phyloP scores from a whole-genome alignment of 169 alveolate species.

The Plasmodium falciparum region DNA sequence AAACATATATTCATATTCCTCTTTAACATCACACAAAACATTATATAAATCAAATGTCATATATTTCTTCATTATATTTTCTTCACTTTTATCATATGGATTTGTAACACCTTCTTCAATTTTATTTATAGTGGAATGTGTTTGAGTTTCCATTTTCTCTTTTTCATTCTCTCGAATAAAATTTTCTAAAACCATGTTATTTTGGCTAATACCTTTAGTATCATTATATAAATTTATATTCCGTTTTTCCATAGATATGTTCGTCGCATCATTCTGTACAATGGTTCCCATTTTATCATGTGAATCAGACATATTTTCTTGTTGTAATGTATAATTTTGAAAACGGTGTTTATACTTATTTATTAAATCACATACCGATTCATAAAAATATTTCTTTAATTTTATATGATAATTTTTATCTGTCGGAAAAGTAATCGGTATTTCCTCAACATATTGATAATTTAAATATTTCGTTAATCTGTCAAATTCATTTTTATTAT shows the following conservation, averaged over 20 bases:
- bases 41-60: slow-evolving; percentile 51
- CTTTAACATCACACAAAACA: slow-evolving; percentile 53
- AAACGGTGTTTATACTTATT: slow-evolving; percentile 12
- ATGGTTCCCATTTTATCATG: neutral
- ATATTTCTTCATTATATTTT: slow-evolving; percentile 44
- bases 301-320: neutral
- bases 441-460: slow-evolving; percentile 41
- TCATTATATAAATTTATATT: slow-evolving; percentile 5
- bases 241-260: neutral
- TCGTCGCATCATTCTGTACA: neutral
- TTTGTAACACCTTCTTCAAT: slow-evolving; percentile 14
- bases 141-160: neutral
- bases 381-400: slow-evolving; percentile 43
- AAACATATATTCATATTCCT: slow-evolving; percentile 69
- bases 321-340: neutral
- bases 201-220: neutral
- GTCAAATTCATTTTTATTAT: slow-evolving; percentile 68
- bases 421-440: slow-evolving; percentile 34
- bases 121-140: neutral
- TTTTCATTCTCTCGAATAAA: slow-evolving; percentile 35
- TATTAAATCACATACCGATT: slow-evolving; percentile 33
- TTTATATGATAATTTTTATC: slow-evolving; percentile 30
- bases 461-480: slow-evolving; percentile 58
- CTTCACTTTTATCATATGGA: slow-evolving; percentile 22
- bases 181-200: slow-evolving; percentile 14